Percentiles rank a stretch among this genome's conserved stretches.
Evolutionary conservation across 352 stramenopile genomes (phyloP).

Genomic region (Aphanomyces astaci): DNA sequence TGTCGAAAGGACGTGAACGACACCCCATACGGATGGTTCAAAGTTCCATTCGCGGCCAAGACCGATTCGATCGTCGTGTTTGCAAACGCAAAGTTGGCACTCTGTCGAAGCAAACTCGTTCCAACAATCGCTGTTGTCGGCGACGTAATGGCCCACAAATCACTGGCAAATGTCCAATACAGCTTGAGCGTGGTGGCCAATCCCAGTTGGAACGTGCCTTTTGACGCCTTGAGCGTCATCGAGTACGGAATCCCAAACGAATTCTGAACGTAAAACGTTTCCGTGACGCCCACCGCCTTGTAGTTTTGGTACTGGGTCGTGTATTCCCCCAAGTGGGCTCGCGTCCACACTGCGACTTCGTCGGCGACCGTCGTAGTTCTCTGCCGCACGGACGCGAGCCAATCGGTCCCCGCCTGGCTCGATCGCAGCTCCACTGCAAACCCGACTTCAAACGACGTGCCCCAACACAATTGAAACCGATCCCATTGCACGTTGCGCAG

Average conservation of each 20-base stretch:
- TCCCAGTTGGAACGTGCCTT: not conserved
- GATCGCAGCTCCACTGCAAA: not conserved
- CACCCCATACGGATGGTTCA: not conserved
- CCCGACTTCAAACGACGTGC: slow-evolving; percentile 1
- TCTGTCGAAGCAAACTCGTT: not conserved
- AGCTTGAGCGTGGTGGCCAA: not conserved
- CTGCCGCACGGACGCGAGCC: no score
- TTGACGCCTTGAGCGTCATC: not conserved
- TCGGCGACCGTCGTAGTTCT: not conserved
- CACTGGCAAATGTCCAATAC: slow-evolving; percentile 15
- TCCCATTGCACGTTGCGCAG: slow-evolving; percentile 8
- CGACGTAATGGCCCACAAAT: slow-evolving; percentile 4
- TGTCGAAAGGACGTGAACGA: not conserved
- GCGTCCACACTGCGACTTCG: not conserved
- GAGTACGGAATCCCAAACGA: not conserved
- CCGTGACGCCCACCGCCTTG: slow-evolving; percentile 1
- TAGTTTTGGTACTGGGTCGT: slow-evolving; percentile 21
- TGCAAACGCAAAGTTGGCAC: not conserved
- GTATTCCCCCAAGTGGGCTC: not conserved
- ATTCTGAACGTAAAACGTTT: slow-evolving; percentile 5
- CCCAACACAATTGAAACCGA: not conserved
- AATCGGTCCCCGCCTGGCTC: no score
- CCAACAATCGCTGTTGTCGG: not conserved
- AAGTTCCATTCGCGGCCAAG: not conserved
- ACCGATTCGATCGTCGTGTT: slow-evolving; percentile 1